Percentiles rank a stretch among this genome's conserved stretches.
Evolutionary conservation across 495 filamentous ascomycete species (phyloP).

Genomic region (Xylaria bambusicola): DNA sequence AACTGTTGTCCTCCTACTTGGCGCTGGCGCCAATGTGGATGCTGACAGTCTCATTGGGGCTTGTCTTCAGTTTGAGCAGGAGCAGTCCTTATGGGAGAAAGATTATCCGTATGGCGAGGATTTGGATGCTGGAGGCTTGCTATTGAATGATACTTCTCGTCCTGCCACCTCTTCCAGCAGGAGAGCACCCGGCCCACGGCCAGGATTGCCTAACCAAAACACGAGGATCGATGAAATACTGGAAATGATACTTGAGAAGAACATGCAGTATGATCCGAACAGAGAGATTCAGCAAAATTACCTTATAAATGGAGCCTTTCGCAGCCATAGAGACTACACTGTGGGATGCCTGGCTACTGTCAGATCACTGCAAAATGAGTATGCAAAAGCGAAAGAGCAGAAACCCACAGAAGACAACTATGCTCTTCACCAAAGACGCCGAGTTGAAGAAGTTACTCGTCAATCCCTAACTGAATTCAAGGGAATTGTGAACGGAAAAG

Average conservation of each 20-base stretch:
- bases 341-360: neutral
- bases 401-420: neutral
- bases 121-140: neutral
- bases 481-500: neutral
- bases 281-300: neutral
- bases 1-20: constrained; percentile 36
- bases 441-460: neutral
- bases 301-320: neutral
- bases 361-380: neutral
- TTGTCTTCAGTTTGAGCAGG: constrained; percentile 22
- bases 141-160: neutral
- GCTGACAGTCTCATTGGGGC: constrained; percentile 25
- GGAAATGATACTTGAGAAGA: constrained; percentile 15
- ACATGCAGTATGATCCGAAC: neutral
- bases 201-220: neutral
- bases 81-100: constrained; percentile 4
- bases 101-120: neutral
- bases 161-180: neutral
- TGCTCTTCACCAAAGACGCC: neutral
- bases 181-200: too few relatives aligned
- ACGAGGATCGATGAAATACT: constrained; percentile 28
- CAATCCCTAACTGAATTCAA: neutral
- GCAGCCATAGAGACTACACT: neutral
- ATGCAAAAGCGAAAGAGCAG: neutral
- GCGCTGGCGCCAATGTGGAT: constrained; percentile 35